Evolutionary conservation across 2,329 filamentous ascomycete genomes (phyloP), one percentile per base, ranked within the genome.

Genomic region (Sphaceloma murrayae): DNA sequence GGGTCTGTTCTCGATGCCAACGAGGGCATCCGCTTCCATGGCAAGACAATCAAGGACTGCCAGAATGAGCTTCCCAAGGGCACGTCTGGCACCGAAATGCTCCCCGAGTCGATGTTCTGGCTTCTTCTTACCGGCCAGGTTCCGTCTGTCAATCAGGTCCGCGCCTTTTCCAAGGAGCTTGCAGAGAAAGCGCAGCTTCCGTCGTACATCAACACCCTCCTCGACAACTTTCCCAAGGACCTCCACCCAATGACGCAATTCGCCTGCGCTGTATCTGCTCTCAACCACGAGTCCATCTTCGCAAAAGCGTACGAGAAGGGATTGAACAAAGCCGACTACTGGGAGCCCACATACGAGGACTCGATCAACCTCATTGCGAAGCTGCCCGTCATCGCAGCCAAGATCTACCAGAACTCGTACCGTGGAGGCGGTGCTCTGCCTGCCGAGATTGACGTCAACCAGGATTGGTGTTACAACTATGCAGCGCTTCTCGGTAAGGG

Each of bases 51-150:
- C 73, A 94, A 94, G 69, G 89, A 98, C 62, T 98, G 91, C 71
- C 91, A 96, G 62, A 77, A 80, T 54, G 82, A 87, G 64, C 78
- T 96, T 11, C 91, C 62, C 6, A 96, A 95, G 73, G 91, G 89
- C 54, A 86, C 76, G 48, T 78, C 83, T 2, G 86, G 89, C 57
- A 93, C 86, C 4, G 89, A 96, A 69, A 98, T 96, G 91, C 77
- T 96, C 9, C 91, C 91, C 36, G 91, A 98, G 67, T 80, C 89
- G 65, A 98, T 98, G 91, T 98, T 98, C 75, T 98, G 91, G 91
- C 78, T 96, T 31, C 78, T 98, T 40, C 73, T 98, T 55, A 98
- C 91, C 7, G 91, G 91, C 48, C 75, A 93, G 65, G 84, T 96
- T 16, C 91, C 91, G 17, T 85, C 83, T 1, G 82, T 80, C 16